These are phyloP conservation scores for Globisporangium iwayamae DNA, from an alignment of 352 stramenopile species.

Conservation along the genomic window DNA sequence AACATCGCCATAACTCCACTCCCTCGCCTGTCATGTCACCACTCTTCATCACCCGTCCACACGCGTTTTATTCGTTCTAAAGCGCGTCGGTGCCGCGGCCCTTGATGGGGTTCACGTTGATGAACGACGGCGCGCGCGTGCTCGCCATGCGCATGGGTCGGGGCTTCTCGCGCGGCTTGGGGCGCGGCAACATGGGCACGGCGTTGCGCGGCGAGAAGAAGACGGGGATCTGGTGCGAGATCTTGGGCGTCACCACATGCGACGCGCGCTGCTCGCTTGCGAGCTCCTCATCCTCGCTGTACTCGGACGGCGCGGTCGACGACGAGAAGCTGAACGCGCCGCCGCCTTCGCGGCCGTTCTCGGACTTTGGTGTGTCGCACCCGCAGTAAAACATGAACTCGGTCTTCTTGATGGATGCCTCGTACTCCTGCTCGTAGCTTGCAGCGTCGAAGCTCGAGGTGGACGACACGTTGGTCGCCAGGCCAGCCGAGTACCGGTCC, in stretches of 20 bases:
- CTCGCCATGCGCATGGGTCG: constrained; percentile 9
- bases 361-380: constrained; percentile 37
- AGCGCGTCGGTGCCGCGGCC: constrained; percentile 11
- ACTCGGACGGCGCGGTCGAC: constrained; percentile 12
- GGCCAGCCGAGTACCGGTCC: constrained; percentile 14
- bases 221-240: constrained; percentile 47
- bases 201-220: constrained; percentile 49
- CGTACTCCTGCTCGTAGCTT: constrained; percentile 38
- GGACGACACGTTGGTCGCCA: constrained; percentile 17
- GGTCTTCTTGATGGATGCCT: constrained; percentile 25
- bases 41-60: neutral
- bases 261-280: constrained; percentile 19
- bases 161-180: constrained; percentile 17
- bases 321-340: constrained; percentile 30
- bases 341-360: constrained; percentile 22
- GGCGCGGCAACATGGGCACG: constrained; percentile 24
- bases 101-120: constrained; percentile 14
- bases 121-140: constrained; percentile 12
- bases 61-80: constrained; percentile 4
- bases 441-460: constrained; percentile 17
- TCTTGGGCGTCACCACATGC: constrained; percentile 28
- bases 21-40: neutral
- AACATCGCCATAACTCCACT: neutral
- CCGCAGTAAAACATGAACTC: constrained; percentile 62
- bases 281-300: constrained; percentile 7